A percentile compares a stretch with the other conserved stretches of the same genome.
Conservation (phyloP, 768 basidiomycete genomes). For the Kwoniella heveanensis region DNA sequence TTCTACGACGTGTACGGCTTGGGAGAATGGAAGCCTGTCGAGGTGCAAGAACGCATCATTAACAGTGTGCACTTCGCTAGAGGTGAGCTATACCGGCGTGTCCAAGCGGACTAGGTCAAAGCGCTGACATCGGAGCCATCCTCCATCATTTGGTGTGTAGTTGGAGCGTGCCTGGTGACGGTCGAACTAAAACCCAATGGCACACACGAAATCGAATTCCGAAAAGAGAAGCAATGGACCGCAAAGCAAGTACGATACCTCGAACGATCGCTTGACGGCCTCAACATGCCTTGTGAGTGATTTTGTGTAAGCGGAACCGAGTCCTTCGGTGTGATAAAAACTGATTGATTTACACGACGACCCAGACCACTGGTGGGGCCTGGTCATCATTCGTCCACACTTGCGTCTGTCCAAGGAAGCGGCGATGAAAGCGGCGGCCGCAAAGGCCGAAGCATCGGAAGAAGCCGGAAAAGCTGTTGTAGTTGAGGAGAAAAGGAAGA, state of each 20-base stretch:
- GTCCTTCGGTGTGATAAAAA: too few relatives aligned
- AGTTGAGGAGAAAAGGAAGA: background rate
- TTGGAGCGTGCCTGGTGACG: slow-evolving; percentile 8
- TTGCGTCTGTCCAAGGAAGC: slow-evolving; percentile 12
- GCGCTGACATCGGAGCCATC: background rate
- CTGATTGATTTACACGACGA: too few relatives aligned
- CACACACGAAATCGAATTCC: slow-evolving; percentile 18
- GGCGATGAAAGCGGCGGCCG: slow-evolving; percentile 4
- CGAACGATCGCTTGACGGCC: slow-evolving; percentile 9
- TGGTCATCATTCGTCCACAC: slow-evolving; percentile 15
- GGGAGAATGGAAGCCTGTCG: slow-evolving; percentile 9
- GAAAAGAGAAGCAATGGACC: slow-evolving; percentile 6
- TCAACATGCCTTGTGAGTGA: slow-evolving; percentile 6
- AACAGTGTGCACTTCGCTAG: slow-evolving; percentile 1
- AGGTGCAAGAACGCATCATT: slow-evolving; percentile 13
- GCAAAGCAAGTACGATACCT: slow-evolving; percentile 7
- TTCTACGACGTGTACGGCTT: slow-evolving; percentile 21
- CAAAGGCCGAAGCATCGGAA: background rate
- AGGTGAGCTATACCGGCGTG: background rate
- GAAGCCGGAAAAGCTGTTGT: background rate
- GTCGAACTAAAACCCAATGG: slow-evolving; percentile 17
- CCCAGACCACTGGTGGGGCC: slow-evolving; percentile 19
- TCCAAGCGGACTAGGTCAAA: background rate
- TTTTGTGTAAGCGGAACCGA: too few relatives aligned
- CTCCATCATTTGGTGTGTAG: background rate